Percentiles rank a stretch among this genome's conserved stretches.
Evolutionary conservation across 257 asterid species (phyloP).

Genomic region (Fraxinus excelsior): DNA sequence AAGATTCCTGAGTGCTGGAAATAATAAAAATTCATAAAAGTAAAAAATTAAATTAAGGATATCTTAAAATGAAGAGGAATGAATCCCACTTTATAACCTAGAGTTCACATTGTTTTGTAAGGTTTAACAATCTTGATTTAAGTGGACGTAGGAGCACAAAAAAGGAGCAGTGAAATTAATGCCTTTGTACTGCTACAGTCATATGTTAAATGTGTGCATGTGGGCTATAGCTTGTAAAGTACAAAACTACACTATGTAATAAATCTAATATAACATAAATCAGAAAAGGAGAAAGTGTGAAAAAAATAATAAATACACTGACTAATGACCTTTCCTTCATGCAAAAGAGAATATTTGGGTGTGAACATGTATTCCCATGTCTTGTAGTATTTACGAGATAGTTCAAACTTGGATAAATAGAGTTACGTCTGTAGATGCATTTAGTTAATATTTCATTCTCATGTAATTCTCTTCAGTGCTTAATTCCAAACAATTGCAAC

Average conservation of each 20-base stretch:
- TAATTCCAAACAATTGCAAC: not conserved
- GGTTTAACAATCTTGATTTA: not conserved
- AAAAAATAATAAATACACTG: not conserved
- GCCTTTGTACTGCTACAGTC: too few species aligned
- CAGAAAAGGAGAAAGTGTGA: too few species aligned
- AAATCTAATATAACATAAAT: too few species aligned
- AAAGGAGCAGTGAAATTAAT: too few species aligned
- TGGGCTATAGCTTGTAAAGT: too few species aligned
- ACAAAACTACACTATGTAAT: too few species aligned
- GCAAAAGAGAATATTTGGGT: not conserved
- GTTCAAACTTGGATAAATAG: not conserved
- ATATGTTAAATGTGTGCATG: too few species aligned
- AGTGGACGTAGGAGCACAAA: not conserved
- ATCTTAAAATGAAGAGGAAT: not conserved
- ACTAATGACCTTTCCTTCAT: not conserved
- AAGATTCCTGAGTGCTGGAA: conserved; percentile 76
- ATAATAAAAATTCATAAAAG: conserved; percentile 13
- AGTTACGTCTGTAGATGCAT: not conserved
- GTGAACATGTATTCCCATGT: not conserved
- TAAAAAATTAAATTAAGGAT: conserved; percentile 4
- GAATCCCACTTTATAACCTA: not conserved
- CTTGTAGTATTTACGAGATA: not conserved
- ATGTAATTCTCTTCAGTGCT: not conserved
- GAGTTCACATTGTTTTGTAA: not conserved
- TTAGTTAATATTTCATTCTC: not conserved